Percentiles rank a stretch among this genome's conserved stretches.
These are phyloP conservation scores for Lolium rigidum DNA, from an alignment of 176 grass and related monocot species.

Conservation along the genomic window DNA sequence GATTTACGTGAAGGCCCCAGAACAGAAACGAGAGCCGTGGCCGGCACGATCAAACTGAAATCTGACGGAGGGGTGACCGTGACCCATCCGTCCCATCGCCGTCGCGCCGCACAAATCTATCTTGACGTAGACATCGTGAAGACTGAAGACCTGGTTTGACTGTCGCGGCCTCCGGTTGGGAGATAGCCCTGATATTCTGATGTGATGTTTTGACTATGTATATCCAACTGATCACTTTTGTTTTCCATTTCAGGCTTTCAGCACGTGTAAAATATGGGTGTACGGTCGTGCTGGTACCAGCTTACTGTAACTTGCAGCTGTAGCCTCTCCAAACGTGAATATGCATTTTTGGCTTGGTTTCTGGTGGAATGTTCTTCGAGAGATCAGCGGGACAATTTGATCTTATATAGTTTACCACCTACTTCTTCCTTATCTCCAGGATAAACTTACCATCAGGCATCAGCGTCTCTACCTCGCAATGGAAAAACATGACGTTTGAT, in stretches of 20 bases:
- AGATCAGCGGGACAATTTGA: neutral
- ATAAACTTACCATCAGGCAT: no score
- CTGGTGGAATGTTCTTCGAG: neutral
- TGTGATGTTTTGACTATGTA: neutral
- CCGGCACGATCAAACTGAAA: neutral
- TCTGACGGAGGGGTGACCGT: neutral
- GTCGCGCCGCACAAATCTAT: slow-evolving; percentile 10
- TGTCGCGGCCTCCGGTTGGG: neutral
- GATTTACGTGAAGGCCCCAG: neutral
- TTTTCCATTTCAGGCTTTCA: neutral
- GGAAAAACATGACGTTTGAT: no score
- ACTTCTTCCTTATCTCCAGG: no score
- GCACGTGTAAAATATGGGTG: neutral
- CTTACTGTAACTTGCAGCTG: neutral
- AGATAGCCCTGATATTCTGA: neutral
- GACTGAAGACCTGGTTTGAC: neutral
- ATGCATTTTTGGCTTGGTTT: neutral
- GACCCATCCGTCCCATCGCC: neutral
- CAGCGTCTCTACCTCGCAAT: no score
- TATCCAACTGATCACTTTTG: neutral
- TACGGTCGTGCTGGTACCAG: neutral
- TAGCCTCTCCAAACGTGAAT: neutral
- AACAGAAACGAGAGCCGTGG: neutral
- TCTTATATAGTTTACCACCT: neutral
- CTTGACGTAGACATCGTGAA: neutral